A percentile compares a stretch with the other conserved stretches of the same genome.
phyloP scores from a whole-genome alignment of 192 early-diverging fungal genomes.

The Allomyces macrogynus region DNA sequence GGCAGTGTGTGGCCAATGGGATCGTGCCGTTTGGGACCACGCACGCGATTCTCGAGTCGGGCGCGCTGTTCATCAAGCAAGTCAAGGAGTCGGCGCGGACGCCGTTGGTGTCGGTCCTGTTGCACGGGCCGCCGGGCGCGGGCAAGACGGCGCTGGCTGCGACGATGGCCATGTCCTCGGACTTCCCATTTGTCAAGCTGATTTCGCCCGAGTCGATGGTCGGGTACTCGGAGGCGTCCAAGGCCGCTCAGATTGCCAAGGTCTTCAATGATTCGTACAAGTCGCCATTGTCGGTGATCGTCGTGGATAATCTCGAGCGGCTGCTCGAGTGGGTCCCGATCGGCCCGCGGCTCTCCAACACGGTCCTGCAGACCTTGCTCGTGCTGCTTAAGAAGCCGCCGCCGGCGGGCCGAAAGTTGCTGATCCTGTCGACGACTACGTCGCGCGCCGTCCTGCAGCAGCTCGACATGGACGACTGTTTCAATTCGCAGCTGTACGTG shows the following conservation, averaged over 20 bases:
- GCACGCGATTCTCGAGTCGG: slow-evolving; percentile 34
- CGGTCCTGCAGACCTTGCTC: slow-evolving; percentile 73
- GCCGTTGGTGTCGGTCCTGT: slow-evolving; percentile 71
- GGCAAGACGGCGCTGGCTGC: slow-evolving; percentile 94
- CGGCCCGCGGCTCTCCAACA: slow-evolving; percentile 87
- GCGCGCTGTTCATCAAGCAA: slow-evolving; percentile 40
- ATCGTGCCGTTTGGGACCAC: slow-evolving; percentile 58
- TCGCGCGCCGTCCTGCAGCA: slow-evolving; percentile 55
- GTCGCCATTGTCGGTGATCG: slow-evolving; percentile 78
- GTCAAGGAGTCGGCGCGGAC: slow-evolving; percentile 62
- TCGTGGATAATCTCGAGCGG: slow-evolving; percentile 86
- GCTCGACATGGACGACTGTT: slow-evolving; percentile 72
- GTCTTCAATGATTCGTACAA: slow-evolving; percentile 96
- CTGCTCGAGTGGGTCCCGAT: slow-evolving; percentile 87
- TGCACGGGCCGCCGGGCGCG: slow-evolving; percentile 68
- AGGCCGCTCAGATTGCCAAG: slow-evolving; percentile 71
- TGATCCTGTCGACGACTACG: slow-evolving; percentile 79
- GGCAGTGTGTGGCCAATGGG: slow-evolving; percentile 61
- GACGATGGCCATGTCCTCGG: slow-evolving; percentile 69
- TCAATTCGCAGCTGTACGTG: slow-evolving; percentile 66
- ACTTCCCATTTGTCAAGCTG: slow-evolving; percentile 93
- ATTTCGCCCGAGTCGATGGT: slow-evolving; percentile 93
- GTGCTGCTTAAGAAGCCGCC: slow-evolving; percentile 84
- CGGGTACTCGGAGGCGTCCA: slow-evolving; percentile 65
- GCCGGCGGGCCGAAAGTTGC: slow-evolving; percentile 56